Evolutionary conservation across 352 stramenopile genomes (phyloP).

Genomic region (Phytophthora boehmeriae): DNA sequence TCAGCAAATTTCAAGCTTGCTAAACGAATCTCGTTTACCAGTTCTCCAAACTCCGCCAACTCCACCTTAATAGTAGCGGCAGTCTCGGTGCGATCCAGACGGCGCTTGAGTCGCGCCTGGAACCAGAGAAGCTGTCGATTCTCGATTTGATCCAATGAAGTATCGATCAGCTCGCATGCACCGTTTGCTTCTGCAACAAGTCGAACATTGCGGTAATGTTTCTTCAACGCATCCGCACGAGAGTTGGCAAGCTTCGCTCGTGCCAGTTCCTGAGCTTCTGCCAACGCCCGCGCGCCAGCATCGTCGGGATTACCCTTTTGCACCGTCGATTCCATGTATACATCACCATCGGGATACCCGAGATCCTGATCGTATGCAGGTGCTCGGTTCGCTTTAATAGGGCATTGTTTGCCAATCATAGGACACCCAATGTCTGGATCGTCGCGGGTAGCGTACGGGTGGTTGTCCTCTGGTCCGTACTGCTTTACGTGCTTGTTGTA

Average conservation of each 20-base stretch:
- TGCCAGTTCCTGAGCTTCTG: conserved; percentile 68
- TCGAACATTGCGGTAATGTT: conserved; percentile 88
- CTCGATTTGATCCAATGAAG: conserved; percentile 78
- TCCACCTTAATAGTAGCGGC: conserved; percentile 89
- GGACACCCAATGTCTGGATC: conserved; percentile 83
- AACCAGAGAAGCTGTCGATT: conserved; percentile 77
- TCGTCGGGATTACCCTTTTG: conserved; percentile 77
- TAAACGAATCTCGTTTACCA: conserved; percentile 85
- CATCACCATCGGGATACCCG: conserved; percentile 80
- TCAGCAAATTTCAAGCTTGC: conserved; percentile 82
- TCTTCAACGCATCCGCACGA: conserved; percentile 79
- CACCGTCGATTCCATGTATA: conserved; percentile 78
- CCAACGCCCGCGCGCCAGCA: conserved; percentile 64
- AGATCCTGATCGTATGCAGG: conserved; percentile 82
- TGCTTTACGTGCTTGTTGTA: conserved; percentile 92
- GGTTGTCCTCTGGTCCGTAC: conserved; percentile 89
- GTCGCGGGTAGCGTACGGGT: conserved; percentile 87
- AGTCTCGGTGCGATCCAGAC: conserved; percentile 72
- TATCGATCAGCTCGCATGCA: conserved; percentile 75
- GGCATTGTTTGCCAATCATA: conserved; percentile 91
- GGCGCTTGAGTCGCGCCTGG: conserved; percentile 74
- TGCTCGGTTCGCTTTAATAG: conserved; percentile 84
- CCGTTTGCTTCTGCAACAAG: conserved; percentile 84
- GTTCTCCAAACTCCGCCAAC: conserved; percentile 75
- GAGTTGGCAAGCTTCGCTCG: conserved; percentile 75